Percentiles rank a stretch among this genome's conserved stretches.
These are phyloP conservation scores for Macrotyloma uniflorum DNA, from an alignment of 306 rosid genomes.

Conservation along the genomic window DNA sequence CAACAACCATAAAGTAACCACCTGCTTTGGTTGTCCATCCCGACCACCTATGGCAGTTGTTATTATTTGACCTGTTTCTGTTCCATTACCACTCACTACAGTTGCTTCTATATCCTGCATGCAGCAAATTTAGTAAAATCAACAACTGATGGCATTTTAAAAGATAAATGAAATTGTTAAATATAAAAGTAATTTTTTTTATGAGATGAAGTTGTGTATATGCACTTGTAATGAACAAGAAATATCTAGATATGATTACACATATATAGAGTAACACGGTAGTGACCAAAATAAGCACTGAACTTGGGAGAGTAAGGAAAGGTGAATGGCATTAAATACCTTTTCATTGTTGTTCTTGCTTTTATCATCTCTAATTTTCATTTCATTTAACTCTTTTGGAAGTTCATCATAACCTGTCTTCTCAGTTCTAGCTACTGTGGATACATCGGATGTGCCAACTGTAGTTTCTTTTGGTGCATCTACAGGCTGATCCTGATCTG, in stretches of 20 bases:
- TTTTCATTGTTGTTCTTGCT: slow-evolving; percentile 61
- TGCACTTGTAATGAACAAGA: too few relatives aligned
- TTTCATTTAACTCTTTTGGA: slow-evolving; percentile 72
- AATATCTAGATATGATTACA: too few relatives aligned
- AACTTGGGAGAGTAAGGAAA: neutral
- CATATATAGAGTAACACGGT: too few relatives aligned
- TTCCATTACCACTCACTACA: slow-evolving; percentile 72
- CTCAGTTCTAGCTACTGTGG: slow-evolving; percentile 51
- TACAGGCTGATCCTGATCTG: slow-evolving; percentile 44
- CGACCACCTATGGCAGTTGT: slow-evolving; percentile 73
- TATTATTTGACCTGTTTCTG: slow-evolving; percentile 91
- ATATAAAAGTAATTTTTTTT: neutral
- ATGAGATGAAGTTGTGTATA: neutral
- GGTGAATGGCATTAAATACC: slow-evolving; percentile 45
- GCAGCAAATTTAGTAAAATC: slow-evolving; percentile 27
- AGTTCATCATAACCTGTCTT: slow-evolving; percentile 68
- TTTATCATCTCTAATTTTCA: slow-evolving; percentile 75
- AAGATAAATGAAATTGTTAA: neutral
- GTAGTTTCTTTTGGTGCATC: slow-evolving; percentile 50
- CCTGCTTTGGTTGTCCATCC: slow-evolving; percentile 89
- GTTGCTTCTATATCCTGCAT: slow-evolving; percentile 74
- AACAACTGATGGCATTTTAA: neutral
- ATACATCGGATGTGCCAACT: slow-evolving; percentile 41
- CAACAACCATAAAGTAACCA: slow-evolving; percentile 6
- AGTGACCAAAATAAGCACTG: neutral